Conservation (phyloP, 2,329 filamentous ascomycete species). For the Coniochaeta ligniaria region DNA sequence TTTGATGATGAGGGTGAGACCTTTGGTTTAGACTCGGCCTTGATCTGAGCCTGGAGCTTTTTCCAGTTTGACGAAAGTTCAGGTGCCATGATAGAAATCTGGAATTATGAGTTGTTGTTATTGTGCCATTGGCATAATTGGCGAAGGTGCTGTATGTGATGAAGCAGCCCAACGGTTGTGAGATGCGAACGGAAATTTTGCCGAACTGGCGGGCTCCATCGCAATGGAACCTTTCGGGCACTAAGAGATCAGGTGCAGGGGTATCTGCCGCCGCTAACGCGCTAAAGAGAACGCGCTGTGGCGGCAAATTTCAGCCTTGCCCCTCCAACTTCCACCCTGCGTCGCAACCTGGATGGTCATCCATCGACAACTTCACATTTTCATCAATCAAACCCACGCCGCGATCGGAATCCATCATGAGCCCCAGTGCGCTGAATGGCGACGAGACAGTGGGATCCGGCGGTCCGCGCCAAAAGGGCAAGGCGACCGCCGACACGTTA, state of each 20-base stretch:
- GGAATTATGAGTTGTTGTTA: neutral
- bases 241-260: neutral
- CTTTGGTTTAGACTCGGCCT: slow-evolving; percentile 29
- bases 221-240: neutral
- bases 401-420: slow-evolving; percentile 40
- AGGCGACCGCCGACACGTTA: slow-evolving; percentile 78
- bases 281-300: neutral
- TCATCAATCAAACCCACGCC: slow-evolving; percentile 10
- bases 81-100: slow-evolving; percentile 27
- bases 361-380: neutral
- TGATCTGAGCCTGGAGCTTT: slow-evolving; percentile 59
- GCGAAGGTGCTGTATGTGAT: neutral
- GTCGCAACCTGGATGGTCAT: neutral
- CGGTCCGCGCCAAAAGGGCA: slow-evolving; percentile 61
- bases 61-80: slow-evolving; percentile 70
- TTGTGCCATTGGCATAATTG: neutral
- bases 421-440: slow-evolving; percentile 37
- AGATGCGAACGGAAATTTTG: neutral
- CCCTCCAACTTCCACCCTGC: neutral
- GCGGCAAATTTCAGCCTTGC: slow-evolving; percentile 1
- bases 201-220: neutral
- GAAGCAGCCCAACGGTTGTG: neutral
- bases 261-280: neutral
- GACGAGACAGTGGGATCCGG: slow-evolving; percentile 51
- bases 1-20: slow-evolving; percentile 12